These are phyloP conservation scores for Rosa chinensis DNA, from an alignment of 306 rosid species.

Conservation along the genomic window DNA sequence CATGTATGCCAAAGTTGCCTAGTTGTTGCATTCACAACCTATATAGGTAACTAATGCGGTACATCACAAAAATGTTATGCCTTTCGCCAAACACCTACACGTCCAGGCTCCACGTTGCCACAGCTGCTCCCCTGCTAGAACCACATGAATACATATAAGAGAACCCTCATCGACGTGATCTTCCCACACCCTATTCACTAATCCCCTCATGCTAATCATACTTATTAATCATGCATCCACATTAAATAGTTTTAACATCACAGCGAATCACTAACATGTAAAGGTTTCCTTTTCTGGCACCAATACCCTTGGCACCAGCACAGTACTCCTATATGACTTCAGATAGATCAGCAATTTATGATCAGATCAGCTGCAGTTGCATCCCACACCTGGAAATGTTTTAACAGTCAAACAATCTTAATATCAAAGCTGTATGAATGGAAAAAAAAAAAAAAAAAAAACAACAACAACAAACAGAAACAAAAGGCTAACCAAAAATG, in stretches of 20 bases:
- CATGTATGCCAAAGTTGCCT: not conserved
- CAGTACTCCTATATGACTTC: constrained; percentile 91
- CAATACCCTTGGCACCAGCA: constrained; percentile 98
- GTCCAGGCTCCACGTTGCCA: constrained; percentile 86
- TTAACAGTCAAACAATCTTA: not conserved
- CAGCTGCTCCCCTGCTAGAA: constrained; percentile 99
- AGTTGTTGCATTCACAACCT: not conserved
- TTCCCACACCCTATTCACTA: constrained; percentile 52
- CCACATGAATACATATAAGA: constrained; percentile 93
- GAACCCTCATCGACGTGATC: constrained; percentile 84
- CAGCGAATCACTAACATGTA: constrained; percentile 72
- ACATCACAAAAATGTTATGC: constrained; percentile 6
- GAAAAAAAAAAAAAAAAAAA: not conserved
- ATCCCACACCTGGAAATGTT: constrained; percentile 80
- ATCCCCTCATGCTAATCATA: constrained; percentile 49
- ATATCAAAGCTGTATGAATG: not conserved
- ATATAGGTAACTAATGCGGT: not conserved
- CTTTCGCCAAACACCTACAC: constrained; percentile 91
- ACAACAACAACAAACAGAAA: constrained; percentile 2
- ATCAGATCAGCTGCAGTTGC: constrained; percentile 89
- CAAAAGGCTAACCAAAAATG: not conserved
- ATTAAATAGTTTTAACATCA: constrained; percentile 23
- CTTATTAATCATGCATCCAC: constrained; percentile 53
- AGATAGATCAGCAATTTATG: constrained; percentile 75
- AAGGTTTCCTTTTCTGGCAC: constrained; percentile 95